Percentiles rank a stretch among this genome's conserved stretches.
These are phyloP conservation scores for Linnemannia hyalina DNA, from an alignment of 192 early-diverging fungal genomes.

Conservation along the genomic window DNA sequence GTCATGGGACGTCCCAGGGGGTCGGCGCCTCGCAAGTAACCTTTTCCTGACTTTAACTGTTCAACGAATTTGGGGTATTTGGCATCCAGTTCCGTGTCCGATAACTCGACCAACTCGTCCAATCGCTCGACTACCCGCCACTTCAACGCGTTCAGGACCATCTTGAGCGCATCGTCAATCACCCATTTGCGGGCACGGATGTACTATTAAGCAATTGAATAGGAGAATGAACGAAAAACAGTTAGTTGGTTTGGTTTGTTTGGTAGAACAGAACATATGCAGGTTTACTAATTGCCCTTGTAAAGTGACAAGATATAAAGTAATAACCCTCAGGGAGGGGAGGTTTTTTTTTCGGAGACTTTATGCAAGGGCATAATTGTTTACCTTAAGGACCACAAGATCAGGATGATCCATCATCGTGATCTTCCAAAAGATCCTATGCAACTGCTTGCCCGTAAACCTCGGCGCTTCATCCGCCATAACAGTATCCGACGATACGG, in stretches of 20 bases:
- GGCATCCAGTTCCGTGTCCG: constrained; percentile 59
- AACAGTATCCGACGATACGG: not conserved
- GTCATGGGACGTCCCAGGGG: constrained; percentile 62
- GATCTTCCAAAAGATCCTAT: constrained; percentile 15
- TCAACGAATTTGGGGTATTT: constrained; percentile 56
- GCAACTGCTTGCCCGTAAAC: constrained; percentile 4
- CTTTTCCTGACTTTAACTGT: constrained; percentile 63
- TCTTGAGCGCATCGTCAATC: constrained; percentile 76
- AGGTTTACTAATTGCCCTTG: not conserved
- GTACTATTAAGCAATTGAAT: constrained; percentile 56
- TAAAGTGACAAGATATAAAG: not conserved
- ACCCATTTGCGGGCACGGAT: constrained; percentile 94
- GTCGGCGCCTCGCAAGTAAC: constrained; percentile 63
- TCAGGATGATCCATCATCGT: constrained; percentile 23
- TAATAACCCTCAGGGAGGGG: not conserved
- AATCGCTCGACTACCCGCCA: constrained; percentile 80
- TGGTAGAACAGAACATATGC: too few relatives aligned
- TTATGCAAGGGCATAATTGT: not conserved
- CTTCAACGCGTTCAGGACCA: constrained; percentile 76
- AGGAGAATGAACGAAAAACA: too few relatives aligned
- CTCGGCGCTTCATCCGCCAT: not conserved
- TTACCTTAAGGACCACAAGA: constrained; percentile 21
- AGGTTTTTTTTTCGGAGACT: not conserved
- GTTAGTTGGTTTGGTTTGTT: not conserved
- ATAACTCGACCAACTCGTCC: constrained; percentile 59